Conservation (phyloP, 176 grass and related monocot genomes). For the Triticum urartu region DNA sequence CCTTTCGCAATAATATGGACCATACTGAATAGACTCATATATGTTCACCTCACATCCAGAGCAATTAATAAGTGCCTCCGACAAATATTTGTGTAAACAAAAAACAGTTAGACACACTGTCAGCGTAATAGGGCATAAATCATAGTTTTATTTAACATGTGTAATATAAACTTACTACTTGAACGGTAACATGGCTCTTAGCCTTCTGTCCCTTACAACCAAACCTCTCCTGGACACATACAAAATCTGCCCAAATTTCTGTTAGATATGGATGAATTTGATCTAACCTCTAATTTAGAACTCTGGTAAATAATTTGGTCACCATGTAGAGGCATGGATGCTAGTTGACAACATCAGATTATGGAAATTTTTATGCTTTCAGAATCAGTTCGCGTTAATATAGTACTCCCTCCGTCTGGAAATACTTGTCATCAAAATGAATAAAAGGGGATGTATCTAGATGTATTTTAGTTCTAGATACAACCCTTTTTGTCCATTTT, state of each 20-base stretch:
- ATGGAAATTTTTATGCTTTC: not conserved
- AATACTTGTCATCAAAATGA: too few species aligned
- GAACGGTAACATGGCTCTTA: not conserved
- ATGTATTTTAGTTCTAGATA: too few species aligned
- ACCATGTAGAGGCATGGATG: not conserved
- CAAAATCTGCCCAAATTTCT: slow-evolving; percentile 5
- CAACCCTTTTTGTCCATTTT: too few species aligned
- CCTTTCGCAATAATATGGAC: slow-evolving; percentile 11
- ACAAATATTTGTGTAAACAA: not conserved
- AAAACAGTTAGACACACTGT: not conserved
- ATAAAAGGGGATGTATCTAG: too few species aligned
- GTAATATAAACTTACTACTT: slow-evolving; percentile 2
- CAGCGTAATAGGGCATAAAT: not conserved
- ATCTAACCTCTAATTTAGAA: not conserved
- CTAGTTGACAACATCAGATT: not conserved
- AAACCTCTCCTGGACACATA: slow-evolving; percentile 11
- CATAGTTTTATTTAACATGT: not conserved
- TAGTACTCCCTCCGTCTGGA: not conserved
- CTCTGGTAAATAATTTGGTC: not conserved
- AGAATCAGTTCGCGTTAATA: not conserved
- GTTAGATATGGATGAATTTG: not conserved
- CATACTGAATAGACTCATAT: not conserved
- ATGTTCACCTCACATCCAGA: not conserved
- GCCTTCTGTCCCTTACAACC: not conserved
- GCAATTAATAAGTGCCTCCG: not conserved